Evolutionary conservation across 2,329 filamentous ascomycete genomes (phyloP).

Genomic region (Decorospora gaudefroyi): DNA sequence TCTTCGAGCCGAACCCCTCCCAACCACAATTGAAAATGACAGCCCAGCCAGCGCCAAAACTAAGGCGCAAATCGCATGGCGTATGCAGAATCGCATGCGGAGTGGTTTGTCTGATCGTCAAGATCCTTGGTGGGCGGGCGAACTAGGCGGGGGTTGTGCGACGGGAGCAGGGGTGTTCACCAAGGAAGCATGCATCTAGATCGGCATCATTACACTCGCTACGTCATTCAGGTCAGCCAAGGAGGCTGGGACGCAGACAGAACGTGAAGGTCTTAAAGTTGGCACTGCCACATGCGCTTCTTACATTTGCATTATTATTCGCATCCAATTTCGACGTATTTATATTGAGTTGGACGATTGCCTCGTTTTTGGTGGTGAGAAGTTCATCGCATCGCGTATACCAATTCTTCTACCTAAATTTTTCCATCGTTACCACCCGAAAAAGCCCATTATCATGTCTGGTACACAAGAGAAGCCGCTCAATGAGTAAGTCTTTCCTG

Average conservation of each 20-base stretch:
- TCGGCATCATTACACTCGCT: too few species aligned
- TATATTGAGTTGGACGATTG: background rate
- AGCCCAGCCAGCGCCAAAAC: too few species aligned
- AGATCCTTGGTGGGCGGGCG: constrained; percentile 28
- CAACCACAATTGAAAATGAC: constrained; percentile 11
- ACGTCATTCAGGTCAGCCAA: constrained; percentile 12
- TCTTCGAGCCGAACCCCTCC: background rate
- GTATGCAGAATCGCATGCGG: constrained; percentile 26
- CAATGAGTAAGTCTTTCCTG: constrained; percentile 38
- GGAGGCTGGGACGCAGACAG: constrained; percentile 7
- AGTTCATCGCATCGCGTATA: constrained; percentile 1
- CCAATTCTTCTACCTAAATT: too few species aligned
- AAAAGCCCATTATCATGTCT: constrained; percentile 25
- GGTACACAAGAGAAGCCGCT: constrained; percentile 38
- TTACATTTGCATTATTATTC: constrained; percentile 1
- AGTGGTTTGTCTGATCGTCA: constrained; percentile 38
- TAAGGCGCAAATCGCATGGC: constrained; percentile 22
- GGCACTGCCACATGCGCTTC: constrained; percentile 11
- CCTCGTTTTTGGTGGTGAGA: background rate
- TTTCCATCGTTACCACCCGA: constrained; percentile 1
- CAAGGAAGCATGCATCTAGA: constrained; percentile 28
- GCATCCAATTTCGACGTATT: background rate
- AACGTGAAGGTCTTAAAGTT: constrained; percentile 9
- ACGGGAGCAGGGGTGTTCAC: constrained; percentile 35
- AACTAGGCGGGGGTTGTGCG: constrained; percentile 26